Evolutionary conservation across 768 basidiomycete genomes (phyloP).

Genomic region (Amanita rubescens): DNA sequence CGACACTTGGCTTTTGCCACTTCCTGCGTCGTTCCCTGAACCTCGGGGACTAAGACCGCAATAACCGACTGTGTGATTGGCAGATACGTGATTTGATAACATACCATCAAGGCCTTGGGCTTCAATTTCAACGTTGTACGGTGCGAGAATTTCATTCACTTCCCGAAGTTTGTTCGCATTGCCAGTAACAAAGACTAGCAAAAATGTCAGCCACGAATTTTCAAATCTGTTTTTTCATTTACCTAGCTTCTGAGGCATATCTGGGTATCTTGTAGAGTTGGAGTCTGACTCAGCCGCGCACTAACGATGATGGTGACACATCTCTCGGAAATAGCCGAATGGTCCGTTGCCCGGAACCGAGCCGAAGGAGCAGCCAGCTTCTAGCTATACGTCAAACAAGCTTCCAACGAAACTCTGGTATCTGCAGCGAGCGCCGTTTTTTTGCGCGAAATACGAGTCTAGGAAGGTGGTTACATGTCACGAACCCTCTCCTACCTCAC

Average conservation of each 20-base stretch:
- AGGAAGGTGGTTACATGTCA: not conserved
- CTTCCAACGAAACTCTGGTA: not conserved
- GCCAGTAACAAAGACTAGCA: conserved; percentile 85
- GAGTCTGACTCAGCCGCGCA: not conserved
- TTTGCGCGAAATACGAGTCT: not conserved
- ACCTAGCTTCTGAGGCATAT: not conserved
- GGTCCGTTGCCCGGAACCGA: not conserved
- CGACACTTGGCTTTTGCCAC: conserved; percentile 84
- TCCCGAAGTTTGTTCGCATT: conserved; percentile 91
- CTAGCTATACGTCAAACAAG: not conserved
- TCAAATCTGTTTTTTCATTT: not conserved
- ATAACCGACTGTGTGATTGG: not conserved
- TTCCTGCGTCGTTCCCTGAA: conserved; percentile 90
- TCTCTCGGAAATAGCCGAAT: not conserved
- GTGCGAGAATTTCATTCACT: conserved; percentile 73
- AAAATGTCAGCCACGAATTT: not conserved
- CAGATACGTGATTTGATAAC: conserved; percentile 19
- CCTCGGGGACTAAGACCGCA: conserved; percentile 65
- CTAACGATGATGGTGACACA: too few relatives aligned
- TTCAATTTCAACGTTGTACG: conserved; percentile 65
- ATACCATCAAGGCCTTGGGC: conserved; percentile 75
- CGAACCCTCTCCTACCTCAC: too few relatives aligned
- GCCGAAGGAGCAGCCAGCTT: not conserved
- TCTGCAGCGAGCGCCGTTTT: not conserved
- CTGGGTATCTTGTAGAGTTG: not conserved